These are phyloP conservation scores for Fagopyrum esculentum DNA, from an alignment of 148 eudicot species.

Conservation along the genomic window DNA sequence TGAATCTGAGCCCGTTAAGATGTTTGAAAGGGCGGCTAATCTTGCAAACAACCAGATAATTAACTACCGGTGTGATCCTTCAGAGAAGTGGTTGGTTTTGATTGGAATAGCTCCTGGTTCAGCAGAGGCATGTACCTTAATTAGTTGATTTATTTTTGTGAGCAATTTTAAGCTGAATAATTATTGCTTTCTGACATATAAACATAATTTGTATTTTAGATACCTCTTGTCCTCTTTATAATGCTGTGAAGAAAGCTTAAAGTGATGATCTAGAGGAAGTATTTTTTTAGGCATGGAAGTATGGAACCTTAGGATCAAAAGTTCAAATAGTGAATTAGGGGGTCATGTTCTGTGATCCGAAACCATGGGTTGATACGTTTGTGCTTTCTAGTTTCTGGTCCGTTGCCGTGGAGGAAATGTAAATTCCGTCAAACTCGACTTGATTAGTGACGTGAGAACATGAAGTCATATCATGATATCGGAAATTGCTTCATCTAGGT, in stretches of 20 bases:
- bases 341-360: not conserved
- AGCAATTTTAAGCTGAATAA: not conserved
- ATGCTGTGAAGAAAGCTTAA: not conserved
- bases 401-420: not conserved
- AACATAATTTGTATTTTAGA: not conserved
- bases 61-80: conserved; percentile 63
- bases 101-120: conserved; percentile 78
- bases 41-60: conserved; percentile 65
- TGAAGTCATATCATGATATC: not conserved
- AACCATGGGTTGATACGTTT: not conserved
- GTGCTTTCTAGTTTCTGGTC: not conserved
- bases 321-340: not conserved
- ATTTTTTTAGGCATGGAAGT: not conserved
- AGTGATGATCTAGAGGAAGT: not conserved
- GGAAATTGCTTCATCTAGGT: conserved; percentile 1
- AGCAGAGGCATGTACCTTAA: conserved; percentile 40
- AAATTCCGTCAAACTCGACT: not conserved
- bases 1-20: conserved; percentile 62
- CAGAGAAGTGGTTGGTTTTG: conserved; percentile 76
- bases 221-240: not conserved
- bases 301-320: not conserved
- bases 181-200: not conserved
- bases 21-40: conserved; percentile 78
- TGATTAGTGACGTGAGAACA: not conserved
- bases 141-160: not conserved